These are phyloP conservation scores for Orbilia brochopaga DNA, from an alignment of 2,329 filamentous ascomycete genomes.

Conservation along the genomic window DNA sequence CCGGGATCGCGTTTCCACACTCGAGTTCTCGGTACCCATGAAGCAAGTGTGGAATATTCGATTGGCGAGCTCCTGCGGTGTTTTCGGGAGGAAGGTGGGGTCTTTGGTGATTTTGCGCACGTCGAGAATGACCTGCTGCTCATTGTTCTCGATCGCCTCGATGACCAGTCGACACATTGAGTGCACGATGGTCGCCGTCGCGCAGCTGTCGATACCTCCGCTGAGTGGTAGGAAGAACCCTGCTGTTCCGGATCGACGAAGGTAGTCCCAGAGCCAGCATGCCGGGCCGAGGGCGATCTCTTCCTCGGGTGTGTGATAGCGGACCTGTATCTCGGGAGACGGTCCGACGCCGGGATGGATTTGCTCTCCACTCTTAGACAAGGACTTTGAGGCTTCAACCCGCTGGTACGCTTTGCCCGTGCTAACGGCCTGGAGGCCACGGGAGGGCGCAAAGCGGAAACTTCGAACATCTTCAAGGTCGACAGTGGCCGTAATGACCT, in stretches of 20 bases:
- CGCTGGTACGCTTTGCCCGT: constrained; percentile 61
- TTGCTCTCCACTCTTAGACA: constrained; percentile 59
- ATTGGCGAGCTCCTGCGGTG: constrained; percentile 66
- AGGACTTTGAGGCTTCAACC: constrained; percentile 60
- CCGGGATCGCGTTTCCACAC: constrained; percentile 69
- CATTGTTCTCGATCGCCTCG: constrained; percentile 61
- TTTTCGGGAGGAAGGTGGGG: constrained; percentile 62
- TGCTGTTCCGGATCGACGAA: constrained; percentile 62
- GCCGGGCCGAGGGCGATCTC: constrained; percentile 71
- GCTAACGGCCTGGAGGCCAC: constrained; percentile 66
- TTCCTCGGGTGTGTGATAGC: constrained; percentile 69
- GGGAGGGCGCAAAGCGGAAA: constrained; percentile 65
- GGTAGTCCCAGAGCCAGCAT: constrained; percentile 72
- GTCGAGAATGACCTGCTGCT: constrained; percentile 65
- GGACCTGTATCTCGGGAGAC: constrained; percentile 60
- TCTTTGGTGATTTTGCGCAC: constrained; percentile 62
- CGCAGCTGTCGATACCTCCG: constrained; percentile 68
- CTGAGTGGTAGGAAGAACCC: constrained; percentile 67
- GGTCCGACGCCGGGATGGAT: constrained; percentile 61
- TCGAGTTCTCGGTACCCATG: constrained; percentile 74
- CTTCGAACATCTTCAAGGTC: constrained; percentile 74
- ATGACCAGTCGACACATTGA: constrained; percentile 67
- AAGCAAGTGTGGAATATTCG: constrained; percentile 69
- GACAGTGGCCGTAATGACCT: constrained; percentile 70
- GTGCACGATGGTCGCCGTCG: constrained; percentile 60